phyloP scores from a whole-genome alignment of 2,329 filamentous ascomycete genomes.

The Drechslerella stenobrocha region DNA sequence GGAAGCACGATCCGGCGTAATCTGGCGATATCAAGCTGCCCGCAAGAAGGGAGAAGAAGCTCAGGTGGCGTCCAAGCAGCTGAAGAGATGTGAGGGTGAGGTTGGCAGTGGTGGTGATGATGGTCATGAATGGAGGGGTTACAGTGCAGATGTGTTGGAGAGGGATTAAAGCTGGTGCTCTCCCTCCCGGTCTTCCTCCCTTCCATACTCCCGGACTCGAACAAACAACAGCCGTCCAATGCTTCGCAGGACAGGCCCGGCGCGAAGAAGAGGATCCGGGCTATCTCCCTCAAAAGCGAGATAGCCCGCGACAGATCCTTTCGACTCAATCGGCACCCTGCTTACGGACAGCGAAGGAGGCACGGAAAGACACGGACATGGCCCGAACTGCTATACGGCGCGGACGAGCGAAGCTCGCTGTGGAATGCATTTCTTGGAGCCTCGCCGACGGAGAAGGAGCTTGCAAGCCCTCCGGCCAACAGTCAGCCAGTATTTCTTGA shows the following conservation, averaged over 20 bases:
- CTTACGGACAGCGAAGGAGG: not conserved
- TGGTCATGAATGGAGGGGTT: constrained; percentile 39
- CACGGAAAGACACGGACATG: constrained; percentile 17
- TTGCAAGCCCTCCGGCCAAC: no score
- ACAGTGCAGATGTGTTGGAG: constrained; percentile 26
- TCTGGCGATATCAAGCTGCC: not conserved
- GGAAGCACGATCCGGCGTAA: not conserved
- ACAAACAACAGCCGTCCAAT: no score
- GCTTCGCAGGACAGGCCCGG: no score
- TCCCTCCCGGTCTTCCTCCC: not conserved
- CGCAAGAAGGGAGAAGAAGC: not conserved
- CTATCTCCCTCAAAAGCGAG: constrained; percentile 23
- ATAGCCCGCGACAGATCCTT: constrained; percentile 16
- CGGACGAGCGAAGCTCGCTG: not conserved
- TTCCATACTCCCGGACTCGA: not conserved
- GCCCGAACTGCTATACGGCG: no score
- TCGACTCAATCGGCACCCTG: not conserved
- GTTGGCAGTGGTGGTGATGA: not conserved
- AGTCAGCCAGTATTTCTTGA: constrained; percentile 1
- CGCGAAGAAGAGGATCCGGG: constrained; percentile 1
- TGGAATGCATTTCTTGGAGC: not conserved
- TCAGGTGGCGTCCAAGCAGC: not conserved
- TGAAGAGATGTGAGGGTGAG: constrained; percentile 9
- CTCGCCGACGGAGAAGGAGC: not conserved
- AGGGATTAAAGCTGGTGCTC: not conserved